Evolutionary conservation across 2,329 filamentous ascomycete genomes (phyloP).

Genomic region (Ophiostoma piceae): DNA sequence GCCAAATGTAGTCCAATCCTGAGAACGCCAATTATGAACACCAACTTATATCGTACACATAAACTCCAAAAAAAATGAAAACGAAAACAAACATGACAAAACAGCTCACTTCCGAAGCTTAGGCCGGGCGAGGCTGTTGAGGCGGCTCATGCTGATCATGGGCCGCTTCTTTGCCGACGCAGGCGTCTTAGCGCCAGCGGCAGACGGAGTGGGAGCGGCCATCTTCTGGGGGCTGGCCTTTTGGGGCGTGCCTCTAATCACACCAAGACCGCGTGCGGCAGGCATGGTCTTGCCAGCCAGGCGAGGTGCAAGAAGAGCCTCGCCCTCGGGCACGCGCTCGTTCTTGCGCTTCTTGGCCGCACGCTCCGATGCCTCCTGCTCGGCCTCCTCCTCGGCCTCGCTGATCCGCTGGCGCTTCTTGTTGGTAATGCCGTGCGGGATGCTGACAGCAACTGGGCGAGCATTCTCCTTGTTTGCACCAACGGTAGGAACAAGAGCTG

Average conservation of each 20-base stretch:
- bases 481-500: constrained; percentile 27
- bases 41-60: constrained; percentile 19
- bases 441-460: constrained; percentile 41
- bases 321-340: constrained; percentile 45
- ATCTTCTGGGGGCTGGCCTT: constrained; percentile 33
- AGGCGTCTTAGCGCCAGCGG: constrained; percentile 30
- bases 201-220: constrained; percentile 14
- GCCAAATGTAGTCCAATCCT: constrained; percentile 15
- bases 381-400: constrained; percentile 52
- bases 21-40: neutral
- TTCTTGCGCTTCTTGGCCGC: constrained; percentile 56
- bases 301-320: constrained; percentile 49
- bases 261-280: neutral
- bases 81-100: neutral
- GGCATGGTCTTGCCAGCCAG: constrained; percentile 32
- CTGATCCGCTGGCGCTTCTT: constrained; percentile 60
- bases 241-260: constrained; percentile 15
- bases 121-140: constrained; percentile 57
- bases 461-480: constrained; percentile 53
- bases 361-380: constrained; percentile 44
- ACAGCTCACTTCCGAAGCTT: constrained; percentile 45
- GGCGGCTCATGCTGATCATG: constrained; percentile 52
- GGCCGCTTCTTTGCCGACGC: constrained; percentile 51
- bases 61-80: neutral
- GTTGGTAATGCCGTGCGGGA: constrained; percentile 57